These are phyloP conservation scores for Lunasporangiospora selenospora DNA, from an alignment of 192 early-diverging fungal species.

Conservation along the genomic window DNA sequence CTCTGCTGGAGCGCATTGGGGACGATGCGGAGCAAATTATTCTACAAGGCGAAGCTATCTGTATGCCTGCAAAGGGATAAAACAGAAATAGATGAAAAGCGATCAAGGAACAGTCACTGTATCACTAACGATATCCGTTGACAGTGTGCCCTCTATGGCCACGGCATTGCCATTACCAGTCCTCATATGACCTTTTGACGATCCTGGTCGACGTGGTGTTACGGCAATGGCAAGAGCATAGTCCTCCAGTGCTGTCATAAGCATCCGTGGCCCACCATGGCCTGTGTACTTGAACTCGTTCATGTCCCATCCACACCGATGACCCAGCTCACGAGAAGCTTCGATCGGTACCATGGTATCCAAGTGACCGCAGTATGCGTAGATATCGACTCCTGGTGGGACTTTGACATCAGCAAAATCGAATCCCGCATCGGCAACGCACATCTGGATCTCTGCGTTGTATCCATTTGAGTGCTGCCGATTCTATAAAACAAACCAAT, in stretches of 20 bases:
- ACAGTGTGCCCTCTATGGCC: too few species aligned
- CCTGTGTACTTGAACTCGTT: constrained; percentile 40
- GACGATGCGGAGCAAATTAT: too few species aligned
- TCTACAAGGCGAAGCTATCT: too few species aligned
- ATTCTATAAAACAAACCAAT: constrained; percentile 24
- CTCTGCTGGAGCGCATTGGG: too few species aligned
- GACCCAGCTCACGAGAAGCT: constrained; percentile 28
- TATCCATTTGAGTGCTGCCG: constrained; percentile 44
- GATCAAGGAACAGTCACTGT: too few species aligned
- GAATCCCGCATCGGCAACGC: constrained; percentile 34
- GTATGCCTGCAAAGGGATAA: too few species aligned
- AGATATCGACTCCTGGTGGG: constrained; percentile 12
- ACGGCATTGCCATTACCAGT: too few species aligned
- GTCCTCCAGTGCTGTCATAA: constrained; percentile 41
- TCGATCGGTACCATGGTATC: constrained; percentile 36
- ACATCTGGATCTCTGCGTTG: constrained; percentile 46
- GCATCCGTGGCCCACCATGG: constrained; percentile 39
- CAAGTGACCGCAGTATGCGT: constrained; percentile 31
- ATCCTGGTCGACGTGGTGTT: too few species aligned
- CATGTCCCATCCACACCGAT: constrained; percentile 27
- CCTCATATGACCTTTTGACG: too few species aligned
- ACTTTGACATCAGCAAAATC: constrained; percentile 11
- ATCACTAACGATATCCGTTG: too few species aligned
- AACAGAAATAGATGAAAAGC: too few species aligned
- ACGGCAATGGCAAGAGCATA: constrained; percentile 23